A percentile compares a stretch with the other conserved stretches of the same genome.
These are phyloP conservation scores for Passiflora organensis DNA, from an alignment of 345 rosid genomes.

Conservation along the genomic window DNA sequence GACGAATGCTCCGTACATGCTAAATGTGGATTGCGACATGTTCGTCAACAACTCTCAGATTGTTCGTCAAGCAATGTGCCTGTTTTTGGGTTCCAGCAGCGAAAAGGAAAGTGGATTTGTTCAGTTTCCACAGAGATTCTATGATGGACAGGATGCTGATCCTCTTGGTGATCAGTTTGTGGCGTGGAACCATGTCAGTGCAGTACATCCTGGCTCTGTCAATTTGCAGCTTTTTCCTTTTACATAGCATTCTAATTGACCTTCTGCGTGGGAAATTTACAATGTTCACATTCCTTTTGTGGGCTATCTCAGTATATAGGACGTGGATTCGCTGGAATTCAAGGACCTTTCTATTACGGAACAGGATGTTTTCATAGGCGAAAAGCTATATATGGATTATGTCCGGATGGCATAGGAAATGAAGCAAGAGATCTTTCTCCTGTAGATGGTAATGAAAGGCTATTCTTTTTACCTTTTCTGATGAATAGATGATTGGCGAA, in stretches of 20 bases:
- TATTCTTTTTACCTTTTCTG: too few species aligned
- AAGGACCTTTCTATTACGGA: conserved; percentile 47
- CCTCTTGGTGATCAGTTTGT: conserved; percentile 3
- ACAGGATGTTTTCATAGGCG: conserved; percentile 63
- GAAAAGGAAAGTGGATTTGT: conserved; percentile 35
- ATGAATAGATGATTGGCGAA: too few species aligned
- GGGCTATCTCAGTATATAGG: conserved; percentile 16
- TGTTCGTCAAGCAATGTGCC: conserved; percentile 47
- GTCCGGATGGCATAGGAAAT: conserved; percentile 20
- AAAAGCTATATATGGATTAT: conserved; percentile 51
- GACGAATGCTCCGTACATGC: conserved; percentile 69
- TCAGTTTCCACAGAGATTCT: conserved; percentile 47
- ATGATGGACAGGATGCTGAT: conserved; percentile 30
- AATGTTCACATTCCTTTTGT: neutral
- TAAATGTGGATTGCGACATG: conserved; percentile 83
- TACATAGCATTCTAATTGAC: too few species aligned
- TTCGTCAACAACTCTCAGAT: conserved; percentile 47
- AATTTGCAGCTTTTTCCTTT: too few species aligned
- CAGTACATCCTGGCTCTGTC: too few species aligned
- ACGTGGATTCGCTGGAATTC: conserved; percentile 47
- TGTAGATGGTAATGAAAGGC: conserved; percentile 7
- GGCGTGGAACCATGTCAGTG: too few species aligned
- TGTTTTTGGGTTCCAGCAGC: conserved; percentile 22
- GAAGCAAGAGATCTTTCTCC: conserved; percentile 16
- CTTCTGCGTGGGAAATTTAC: too few species aligned